A percentile compares a stretch with the other conserved stretches of the same genome.
phyloP scores from a whole-genome alignment of 2,329 filamentous ascomycete genomes.

The Penicillium frequentans region DNA sequence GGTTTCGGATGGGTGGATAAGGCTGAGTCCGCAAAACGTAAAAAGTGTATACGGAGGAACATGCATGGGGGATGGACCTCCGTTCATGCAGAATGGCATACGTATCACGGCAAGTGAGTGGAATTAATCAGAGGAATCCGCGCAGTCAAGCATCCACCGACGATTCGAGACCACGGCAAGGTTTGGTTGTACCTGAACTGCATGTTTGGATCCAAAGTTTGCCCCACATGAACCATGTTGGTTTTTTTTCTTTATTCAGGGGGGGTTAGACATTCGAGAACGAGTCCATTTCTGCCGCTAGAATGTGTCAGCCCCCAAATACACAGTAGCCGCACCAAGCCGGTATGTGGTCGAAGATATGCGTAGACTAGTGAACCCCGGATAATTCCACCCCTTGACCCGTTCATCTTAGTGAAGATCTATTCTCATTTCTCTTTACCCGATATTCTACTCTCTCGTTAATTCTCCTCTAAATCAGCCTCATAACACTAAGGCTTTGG shows the following conservation, averaged over 20 bases:
- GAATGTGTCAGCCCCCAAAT: not conserved
- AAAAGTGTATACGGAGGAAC: conserved; percentile 47
- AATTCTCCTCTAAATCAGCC: not conserved
- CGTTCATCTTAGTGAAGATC: not conserved
- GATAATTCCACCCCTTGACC: not conserved
- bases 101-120: not conserved
- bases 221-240: conserved; percentile 7
- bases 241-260: not conserved
- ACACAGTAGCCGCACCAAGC: not conserved
- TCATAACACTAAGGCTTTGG: not conserved
- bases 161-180: not conserved
- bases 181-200: conserved; percentile 3
- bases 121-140: not conserved
- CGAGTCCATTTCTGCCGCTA: not conserved
- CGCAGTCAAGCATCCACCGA: not conserved
- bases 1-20: conserved; percentile 9
- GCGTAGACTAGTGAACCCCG: not conserved
- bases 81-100: conserved; percentile 72
- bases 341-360: not conserved
- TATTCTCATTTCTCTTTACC: not conserved
- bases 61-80: conserved; percentile 68
- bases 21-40: conserved; percentile 1
- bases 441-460: not conserved
- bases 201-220: not conserved
- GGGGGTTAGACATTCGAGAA: conserved; percentile 7